A percentile compares a stretch with the other conserved stretches of the same genome.
These are phyloP conservation scores for Tolypocladium tropicale DNA, from an alignment of 2,329 filamentous ascomycete genomes.

Conservation along the genomic window DNA sequence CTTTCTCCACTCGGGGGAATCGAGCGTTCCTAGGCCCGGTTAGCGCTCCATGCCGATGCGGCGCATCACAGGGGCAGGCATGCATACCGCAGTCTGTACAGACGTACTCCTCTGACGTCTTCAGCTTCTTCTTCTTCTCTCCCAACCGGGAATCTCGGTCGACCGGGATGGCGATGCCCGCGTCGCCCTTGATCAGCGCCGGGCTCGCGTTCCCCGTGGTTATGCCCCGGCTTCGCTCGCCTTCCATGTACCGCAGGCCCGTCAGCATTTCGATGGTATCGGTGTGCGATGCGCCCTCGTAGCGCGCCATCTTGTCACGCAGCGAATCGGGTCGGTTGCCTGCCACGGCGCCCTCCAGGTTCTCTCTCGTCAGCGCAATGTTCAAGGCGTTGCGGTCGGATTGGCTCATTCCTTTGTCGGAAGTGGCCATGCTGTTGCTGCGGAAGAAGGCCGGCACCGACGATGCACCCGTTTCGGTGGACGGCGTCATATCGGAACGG, in stretches of 20 bases:
- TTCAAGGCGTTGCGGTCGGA: constrained; percentile 56
- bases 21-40: constrained; percentile 53
- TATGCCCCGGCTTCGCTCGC: constrained; percentile 78
- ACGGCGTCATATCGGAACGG: constrained; percentile 41
- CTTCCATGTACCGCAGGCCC: constrained; percentile 76
- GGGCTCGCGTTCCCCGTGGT: constrained; percentile 78
- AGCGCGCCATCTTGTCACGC: constrained; percentile 74
- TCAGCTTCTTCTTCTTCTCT: constrained; percentile 83
- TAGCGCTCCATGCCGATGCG: neutral
- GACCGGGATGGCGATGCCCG: constrained; percentile 71
- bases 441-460: constrained; percentile 17
- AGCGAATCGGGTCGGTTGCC: constrained; percentile 63
- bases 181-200: constrained; percentile 73
- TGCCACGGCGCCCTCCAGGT: constrained; percentile 62
- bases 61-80: neutral
- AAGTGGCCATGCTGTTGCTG: constrained; percentile 21
- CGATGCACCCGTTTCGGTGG: constrained; percentile 32
- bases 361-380: constrained; percentile 64
- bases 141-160: constrained; percentile 64
- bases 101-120: constrained; percentile 78
- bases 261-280: constrained; percentile 92
- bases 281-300: constrained; percentile 65
- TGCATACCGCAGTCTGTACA: constrained; percentile 80
- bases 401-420: constrained; percentile 48
- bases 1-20: constrained; percentile 94